Conservation (phyloP, 768 basidiomycete species). For the Sistotremastrum niveocremeum region DNA sequence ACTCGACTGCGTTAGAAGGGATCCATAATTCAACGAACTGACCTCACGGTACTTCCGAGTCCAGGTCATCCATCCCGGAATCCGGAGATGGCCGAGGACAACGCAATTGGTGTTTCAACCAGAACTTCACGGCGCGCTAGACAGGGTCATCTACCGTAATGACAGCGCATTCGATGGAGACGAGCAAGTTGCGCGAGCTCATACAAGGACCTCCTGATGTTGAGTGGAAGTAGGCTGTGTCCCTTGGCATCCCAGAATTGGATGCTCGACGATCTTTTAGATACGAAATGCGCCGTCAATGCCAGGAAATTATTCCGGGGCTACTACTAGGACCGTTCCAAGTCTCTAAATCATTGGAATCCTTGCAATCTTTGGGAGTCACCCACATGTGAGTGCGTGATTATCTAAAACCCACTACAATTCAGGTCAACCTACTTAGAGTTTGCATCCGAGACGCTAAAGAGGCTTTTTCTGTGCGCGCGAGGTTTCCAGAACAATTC, state of each 20-base stretch:
- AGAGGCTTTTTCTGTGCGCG: conserved; percentile 80
- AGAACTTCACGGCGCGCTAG: no score
- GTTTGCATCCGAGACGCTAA: conserved; percentile 83
- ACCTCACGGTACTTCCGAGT: no score
- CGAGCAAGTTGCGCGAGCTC: conserved; percentile 38
- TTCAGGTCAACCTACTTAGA: conserved; percentile 22
- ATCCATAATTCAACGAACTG: no score
- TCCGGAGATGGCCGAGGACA: no score
- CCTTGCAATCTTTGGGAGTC: conserved; percentile 48
- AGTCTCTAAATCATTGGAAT: conserved; percentile 70
- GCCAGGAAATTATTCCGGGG: conserved; percentile 79
- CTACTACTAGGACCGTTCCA: conserved; percentile 80
- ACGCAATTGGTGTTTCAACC: no score
- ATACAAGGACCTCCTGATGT: conserved; percentile 72
- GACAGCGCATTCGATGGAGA: conserved; percentile 17
- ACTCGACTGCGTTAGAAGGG: no score
- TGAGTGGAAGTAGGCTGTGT: conserved; percentile 60
- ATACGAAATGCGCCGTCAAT: conserved; percentile 93
- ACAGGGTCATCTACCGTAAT: no score
- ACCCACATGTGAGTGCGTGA: conserved; percentile 59
- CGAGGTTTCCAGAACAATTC: conserved; percentile 73
- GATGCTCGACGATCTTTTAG: conserved; percentile 21
- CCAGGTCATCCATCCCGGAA: no score
- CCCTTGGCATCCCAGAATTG: conserved; percentile 1
- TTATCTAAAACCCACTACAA: neutral